phyloP scores from a whole-genome alignment of 2,329 filamentous ascomycete genomes.

The Fonsecaea monophora region DNA sequence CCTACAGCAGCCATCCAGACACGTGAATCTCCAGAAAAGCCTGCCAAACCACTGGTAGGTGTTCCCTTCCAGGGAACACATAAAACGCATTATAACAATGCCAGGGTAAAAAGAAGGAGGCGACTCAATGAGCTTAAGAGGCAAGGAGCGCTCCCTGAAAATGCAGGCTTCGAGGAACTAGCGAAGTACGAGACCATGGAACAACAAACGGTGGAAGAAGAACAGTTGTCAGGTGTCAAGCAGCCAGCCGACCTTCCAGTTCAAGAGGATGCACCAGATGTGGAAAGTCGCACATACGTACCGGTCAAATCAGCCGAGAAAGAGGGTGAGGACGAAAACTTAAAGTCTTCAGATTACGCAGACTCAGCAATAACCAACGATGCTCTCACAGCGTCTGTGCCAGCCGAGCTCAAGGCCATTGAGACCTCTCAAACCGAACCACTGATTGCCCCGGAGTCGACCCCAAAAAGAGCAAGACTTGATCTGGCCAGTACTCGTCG shows the following conservation, averaged over 20 bases:
- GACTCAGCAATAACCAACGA: constrained; percentile 2
- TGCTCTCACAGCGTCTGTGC: background rate
- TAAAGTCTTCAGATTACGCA: background rate
- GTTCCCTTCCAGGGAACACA: constrained; percentile 59
- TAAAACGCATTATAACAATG: constrained; percentile 63
- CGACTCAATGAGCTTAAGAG: constrained; percentile 61
- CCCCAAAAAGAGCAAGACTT: constrained; percentile 51
- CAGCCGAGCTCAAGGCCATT: constrained; percentile 6
- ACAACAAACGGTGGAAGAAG: constrained; percentile 42
- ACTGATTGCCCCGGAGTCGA: constrained; percentile 5
- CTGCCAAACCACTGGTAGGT: constrained; percentile 23
- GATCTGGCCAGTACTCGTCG: constrained; percentile 69
- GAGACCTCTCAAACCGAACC: constrained; percentile 8
- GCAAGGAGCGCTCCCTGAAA: constrained; percentile 58
- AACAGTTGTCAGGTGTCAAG: background rate
- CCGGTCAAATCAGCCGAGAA: background rate
- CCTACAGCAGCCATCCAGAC: constrained; percentile 16
- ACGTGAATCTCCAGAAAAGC: constrained; percentile 27
- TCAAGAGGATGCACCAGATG: background rate
- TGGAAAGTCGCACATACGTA: background rate
- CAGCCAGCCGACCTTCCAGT: background rate
- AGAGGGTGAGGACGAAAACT: constrained; percentile 4
- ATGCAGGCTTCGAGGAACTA: constrained; percentile 54
- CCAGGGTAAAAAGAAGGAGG: constrained; percentile 58
- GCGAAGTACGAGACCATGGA: constrained; percentile 33